Percentiles rank a stretch among this genome's conserved stretches.
phyloP scores from a whole-genome alignment of 768 basidiomycete species.

The Obba rivulosa region DNA sequence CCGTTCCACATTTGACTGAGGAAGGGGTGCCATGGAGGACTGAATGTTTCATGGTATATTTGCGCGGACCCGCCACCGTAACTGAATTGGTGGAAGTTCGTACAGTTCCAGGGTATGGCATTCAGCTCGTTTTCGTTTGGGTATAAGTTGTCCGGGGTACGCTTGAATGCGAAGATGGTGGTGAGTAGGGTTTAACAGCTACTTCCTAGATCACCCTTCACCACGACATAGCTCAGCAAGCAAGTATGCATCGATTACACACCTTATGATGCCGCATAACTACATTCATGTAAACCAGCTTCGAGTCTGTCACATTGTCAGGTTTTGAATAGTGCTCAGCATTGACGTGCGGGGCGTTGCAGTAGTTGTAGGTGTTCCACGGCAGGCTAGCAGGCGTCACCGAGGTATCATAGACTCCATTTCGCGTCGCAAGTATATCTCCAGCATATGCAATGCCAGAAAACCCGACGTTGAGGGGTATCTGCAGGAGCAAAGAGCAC shows the following conservation, averaged over 20 bases:
- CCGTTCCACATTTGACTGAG: conserved; percentile 40
- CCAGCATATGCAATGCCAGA: neutral
- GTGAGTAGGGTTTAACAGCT: no score
- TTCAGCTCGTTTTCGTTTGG: conserved; percentile 38
- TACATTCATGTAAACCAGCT: conserved; percentile 36
- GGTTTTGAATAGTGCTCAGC: conserved; percentile 32
- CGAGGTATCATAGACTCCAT: conserved; percentile 42
- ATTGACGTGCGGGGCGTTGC: conserved; percentile 45
- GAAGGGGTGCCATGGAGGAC: conserved; percentile 40
- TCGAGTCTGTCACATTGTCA: conserved; percentile 20
- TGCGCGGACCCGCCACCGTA: conserved; percentile 32
- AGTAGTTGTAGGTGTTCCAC: conserved; percentile 52
- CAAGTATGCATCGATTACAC: conserved; percentile 1
- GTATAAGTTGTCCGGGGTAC: conserved; percentile 46
- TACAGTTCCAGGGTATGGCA: conserved; percentile 35
- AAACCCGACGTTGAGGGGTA: conserved; percentile 1
- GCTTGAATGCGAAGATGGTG: conserved; percentile 19
- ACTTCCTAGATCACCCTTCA: neutral
- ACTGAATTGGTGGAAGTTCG: conserved; percentile 31
- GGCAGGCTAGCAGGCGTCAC: conserved; percentile 33
- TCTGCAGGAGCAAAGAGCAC: neutral
- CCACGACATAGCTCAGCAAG: neutral
- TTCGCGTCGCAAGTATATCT: conserved; percentile 10
- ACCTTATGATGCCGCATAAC: conserved; percentile 47
- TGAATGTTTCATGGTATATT: conserved; percentile 35